These are phyloP conservation scores for Xylariaceae sp. DNA, from an alignment of 2,329 filamentous ascomycete species.

Conservation along the genomic window DNA sequence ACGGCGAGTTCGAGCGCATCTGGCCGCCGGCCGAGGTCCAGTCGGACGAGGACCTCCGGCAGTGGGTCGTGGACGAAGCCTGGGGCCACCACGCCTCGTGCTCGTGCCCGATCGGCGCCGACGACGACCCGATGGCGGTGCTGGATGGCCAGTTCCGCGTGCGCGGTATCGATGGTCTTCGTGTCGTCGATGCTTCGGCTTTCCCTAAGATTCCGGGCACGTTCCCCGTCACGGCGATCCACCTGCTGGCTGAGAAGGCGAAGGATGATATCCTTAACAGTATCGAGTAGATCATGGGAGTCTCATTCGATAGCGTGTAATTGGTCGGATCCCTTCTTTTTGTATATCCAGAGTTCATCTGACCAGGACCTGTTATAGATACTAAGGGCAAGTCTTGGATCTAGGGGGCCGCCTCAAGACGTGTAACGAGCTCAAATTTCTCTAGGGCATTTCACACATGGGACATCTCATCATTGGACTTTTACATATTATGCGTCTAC, in stretches of 20 bases:
- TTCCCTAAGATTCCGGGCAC: constrained; percentile 44
- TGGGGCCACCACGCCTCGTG: constrained; percentile 26
- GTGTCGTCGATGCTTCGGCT: constrained; percentile 52
- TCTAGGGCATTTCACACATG: too few relatives aligned
- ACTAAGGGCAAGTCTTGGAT: too few relatives aligned
- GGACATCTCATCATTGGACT: too few relatives aligned
- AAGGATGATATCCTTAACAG: constrained; percentile 21
- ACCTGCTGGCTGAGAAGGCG: constrained; percentile 25
- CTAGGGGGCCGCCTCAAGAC: too few relatives aligned
- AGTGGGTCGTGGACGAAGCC: constrained; percentile 23
- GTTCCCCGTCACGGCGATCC: constrained; percentile 23
- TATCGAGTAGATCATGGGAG: too few relatives aligned
- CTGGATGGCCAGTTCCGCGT: constrained; percentile 49
- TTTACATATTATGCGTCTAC: too few relatives aligned
- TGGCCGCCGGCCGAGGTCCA: constrained; percentile 17
- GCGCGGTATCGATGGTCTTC: constrained; percentile 42
- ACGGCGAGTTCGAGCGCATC: constrained; percentile 28
- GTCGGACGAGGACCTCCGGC: constrained; percentile 17
- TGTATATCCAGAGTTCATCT: too few relatives aligned
- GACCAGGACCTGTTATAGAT: too few relatives aligned
- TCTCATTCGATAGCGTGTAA: too few relatives aligned
- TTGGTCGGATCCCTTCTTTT: too few relatives aligned
- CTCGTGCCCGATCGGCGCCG: constrained; percentile 28
- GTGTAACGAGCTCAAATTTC: too few relatives aligned
- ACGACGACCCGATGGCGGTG: constrained; percentile 46